phyloP scores from a whole-genome alignment of 2,329 filamentous ascomycete genomes.

The Beauveria caledonica region DNA sequence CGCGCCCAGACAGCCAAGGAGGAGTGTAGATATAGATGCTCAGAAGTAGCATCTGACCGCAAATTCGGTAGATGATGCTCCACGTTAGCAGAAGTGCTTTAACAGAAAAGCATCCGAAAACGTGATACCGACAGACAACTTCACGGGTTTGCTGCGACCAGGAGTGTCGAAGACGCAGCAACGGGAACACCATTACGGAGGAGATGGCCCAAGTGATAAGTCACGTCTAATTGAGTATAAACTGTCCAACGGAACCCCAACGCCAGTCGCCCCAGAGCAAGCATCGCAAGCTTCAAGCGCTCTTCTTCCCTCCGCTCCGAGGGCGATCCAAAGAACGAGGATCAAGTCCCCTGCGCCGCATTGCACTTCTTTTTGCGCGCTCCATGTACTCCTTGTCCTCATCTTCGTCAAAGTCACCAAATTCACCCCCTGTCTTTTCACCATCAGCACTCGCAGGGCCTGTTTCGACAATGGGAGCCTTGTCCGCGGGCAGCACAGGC shows the following conservation, averaged over 20 bases:
- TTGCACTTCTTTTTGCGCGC: conserved; percentile 62
- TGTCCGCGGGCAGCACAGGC: conserved; percentile 51
- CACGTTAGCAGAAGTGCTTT: too few relatives aligned
- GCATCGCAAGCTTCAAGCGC: background rate
- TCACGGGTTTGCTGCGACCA: too few relatives aligned
- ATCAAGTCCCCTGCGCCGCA: conserved; percentile 67
- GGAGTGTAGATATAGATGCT: too few relatives aligned
- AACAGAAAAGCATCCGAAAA: too few relatives aligned
- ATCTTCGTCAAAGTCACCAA: conserved; percentile 67
- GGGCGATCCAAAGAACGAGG: conserved; percentile 36
- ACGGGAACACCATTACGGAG: background rate
- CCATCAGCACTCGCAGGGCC: conserved; percentile 28
- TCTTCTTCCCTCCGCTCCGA: background rate
- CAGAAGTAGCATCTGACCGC: too few relatives aligned
- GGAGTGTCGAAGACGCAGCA: background rate
- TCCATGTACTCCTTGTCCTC: conserved; percentile 65
- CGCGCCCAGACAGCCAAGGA: too few relatives aligned
- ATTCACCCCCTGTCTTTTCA: conserved; percentile 28
- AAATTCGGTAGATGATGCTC: too few relatives aligned
- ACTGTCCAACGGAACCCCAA: background rate
- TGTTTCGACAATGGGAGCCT: conserved; percentile 51
- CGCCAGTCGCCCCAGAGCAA: background rate
- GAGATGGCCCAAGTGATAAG: background rate
- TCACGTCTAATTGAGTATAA: background rate
- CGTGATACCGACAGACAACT: too few relatives aligned